phyloP scores from a whole-genome alignment of 371 early-diverging fungal genomes.

The Mortierella polycephala region DNA sequence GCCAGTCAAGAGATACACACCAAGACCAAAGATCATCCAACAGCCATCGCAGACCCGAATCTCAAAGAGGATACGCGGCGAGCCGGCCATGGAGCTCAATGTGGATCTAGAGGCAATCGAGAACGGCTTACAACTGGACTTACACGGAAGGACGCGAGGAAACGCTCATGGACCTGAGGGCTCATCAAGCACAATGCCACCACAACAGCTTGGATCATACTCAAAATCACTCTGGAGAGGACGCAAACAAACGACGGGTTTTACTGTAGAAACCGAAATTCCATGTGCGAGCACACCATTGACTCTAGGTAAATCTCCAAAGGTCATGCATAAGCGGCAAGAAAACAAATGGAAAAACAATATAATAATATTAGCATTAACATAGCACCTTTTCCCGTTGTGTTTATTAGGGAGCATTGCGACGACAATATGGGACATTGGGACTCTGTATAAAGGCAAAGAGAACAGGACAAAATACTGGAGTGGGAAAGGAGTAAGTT shows the following conservation, averaged over 20 bases:
- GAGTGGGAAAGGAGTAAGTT: conserved; percentile 53
- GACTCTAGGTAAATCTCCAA: conserved; percentile 41
- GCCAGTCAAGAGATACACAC: conserved; percentile 3
- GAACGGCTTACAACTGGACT: conserved; percentile 10
- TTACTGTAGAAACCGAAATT: conserved; percentile 16
- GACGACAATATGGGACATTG: conserved; percentile 55
- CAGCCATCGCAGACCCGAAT: conserved; percentile 19
- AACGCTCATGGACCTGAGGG: not conserved
- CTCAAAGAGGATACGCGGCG: conserved; percentile 52
- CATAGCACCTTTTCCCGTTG: not conserved
- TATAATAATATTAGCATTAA: not conserved
- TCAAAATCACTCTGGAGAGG: conserved; percentile 39
- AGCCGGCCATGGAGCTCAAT: conserved; percentile 18
- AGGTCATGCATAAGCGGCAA: too few relatives aligned
- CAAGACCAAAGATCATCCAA: not conserved
- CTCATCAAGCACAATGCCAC: conserved; percentile 4
- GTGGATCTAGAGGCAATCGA: conserved; percentile 37
- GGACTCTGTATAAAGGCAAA: conserved; percentile 38
- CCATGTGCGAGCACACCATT: conserved; percentile 22
- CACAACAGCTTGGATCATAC: conserved; percentile 17
- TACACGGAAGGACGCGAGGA: conserved; percentile 7
- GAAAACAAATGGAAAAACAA: too few relatives aligned
- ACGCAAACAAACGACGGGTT: conserved; percentile 41
- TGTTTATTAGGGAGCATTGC: conserved; percentile 38
- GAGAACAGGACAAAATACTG: conserved; percentile 43